Base-by-base conservation (phyloP, 139 green algal species). In the Desmodesmus armatus region DNA sequence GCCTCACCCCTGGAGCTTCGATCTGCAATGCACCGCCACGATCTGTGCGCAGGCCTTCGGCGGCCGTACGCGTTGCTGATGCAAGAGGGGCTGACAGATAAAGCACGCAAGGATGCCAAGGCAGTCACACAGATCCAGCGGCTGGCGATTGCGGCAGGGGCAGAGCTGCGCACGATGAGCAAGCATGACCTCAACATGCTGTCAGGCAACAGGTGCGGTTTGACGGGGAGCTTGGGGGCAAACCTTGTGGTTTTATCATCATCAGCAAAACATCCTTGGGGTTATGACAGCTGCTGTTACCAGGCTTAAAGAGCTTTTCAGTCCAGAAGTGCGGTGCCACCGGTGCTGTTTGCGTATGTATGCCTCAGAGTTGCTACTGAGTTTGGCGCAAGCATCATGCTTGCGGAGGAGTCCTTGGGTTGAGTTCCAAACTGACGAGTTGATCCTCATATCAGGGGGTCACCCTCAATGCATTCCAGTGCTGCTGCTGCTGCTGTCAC, bases 181-280 rank as follows among this genome's bases (percentile, higher is more conserved):
- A 96, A 98, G 87, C 96, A 98, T 76, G 92, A 97, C 58, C 91
- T 99, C 27, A 99, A 99, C 89, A 87, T 98, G 77, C 60, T 98
- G 67, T 79, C 90, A 2, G 88, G 93, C 80, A 95, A 98, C 92
- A 78, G 94, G 21, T 93, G 92, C 0, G 96, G 97, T 87, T 92
- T 97, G 93, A 90, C 87, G 29, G 19, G 39, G n/a, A 27, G 29
- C 15, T 23, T 19, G 17, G 63, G 19, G 25, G 63, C 15, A 9
- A n/a, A 21, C 13, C 15, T 39, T 70, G 35, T 33, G 65, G 35
- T 55, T 25, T 72, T 29, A 72, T 35, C 17, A 60, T 23, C 81
- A 55, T 44, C 5, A 58, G 47, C n/a, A 19, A 21, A 65, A n/a
- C n/a, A n/a, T n/a, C n/a, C n/a, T n/a, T n/a, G n/a, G n/a, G n/a